Evolutionary conservation across 257 asterid genomes (phyloP).

Genomic region (Solanum chilense): DNA sequence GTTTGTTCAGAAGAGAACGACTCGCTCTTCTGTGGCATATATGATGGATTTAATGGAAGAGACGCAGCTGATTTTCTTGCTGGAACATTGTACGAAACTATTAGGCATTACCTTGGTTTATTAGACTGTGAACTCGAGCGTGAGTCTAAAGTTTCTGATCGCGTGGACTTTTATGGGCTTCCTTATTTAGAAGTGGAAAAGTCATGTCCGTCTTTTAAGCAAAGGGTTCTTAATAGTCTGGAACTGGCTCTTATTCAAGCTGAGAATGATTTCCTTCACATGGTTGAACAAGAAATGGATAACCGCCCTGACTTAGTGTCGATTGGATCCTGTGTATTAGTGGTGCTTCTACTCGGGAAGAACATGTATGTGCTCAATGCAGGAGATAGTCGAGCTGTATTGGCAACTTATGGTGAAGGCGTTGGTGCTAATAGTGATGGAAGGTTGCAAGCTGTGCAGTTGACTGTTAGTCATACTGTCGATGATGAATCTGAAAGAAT

Average conservation of each 20-base stretch:
- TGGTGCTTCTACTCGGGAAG: constrained; percentile 65
- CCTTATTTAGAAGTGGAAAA: not conserved
- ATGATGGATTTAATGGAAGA: constrained; percentile 91
- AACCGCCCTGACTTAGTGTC: constrained; percentile 95
- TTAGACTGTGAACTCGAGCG: constrained; percentile 47
- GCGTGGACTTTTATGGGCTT: not conserved
- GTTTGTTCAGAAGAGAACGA: constrained; percentile 92
- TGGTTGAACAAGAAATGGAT: constrained; percentile 98
- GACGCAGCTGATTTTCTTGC: constrained; percentile 98
- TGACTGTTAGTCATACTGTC: constrained; percentile 77
- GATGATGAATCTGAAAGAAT: constrained; percentile 67
- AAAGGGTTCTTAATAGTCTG: constrained; percentile 58
- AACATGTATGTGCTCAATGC: constrained; percentile 66
- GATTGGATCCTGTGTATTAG: constrained; percentile 79
- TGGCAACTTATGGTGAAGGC: constrained; percentile 56
- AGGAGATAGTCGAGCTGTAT: constrained; percentile 93
- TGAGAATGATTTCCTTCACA: constrained; percentile 72
- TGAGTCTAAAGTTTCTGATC: constrained; percentile 17
- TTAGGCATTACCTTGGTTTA: constrained; percentile 48
- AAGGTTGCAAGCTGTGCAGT: constrained; percentile 49
- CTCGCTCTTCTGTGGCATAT: constrained; percentile 79
- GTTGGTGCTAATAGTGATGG: not conserved
- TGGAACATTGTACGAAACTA: constrained; percentile 69
- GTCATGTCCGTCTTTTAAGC: constrained; percentile 19
- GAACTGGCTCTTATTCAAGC: constrained; percentile 66